phyloP scores from a whole-genome alignment of 2,329 filamentous ascomycete genomes.

The Knufia fluminis region DNA sequence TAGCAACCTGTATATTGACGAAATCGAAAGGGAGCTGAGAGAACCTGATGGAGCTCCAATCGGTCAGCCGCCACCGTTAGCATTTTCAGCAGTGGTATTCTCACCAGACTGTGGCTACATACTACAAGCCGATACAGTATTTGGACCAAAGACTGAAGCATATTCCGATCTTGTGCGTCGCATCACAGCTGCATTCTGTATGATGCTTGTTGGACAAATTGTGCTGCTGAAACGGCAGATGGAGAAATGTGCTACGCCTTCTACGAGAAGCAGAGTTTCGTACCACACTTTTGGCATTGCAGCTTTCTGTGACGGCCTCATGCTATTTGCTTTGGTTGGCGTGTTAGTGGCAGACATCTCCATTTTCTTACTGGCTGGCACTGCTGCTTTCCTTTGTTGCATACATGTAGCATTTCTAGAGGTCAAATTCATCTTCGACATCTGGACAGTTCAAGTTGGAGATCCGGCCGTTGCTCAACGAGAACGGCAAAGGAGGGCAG shows the following conservation, averaged over 20 bases:
- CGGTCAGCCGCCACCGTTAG: slow-evolving; percentile 42
- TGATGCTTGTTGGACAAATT: slow-evolving; percentile 46
- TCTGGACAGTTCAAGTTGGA: slow-evolving; percentile 53
- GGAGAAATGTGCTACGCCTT: slow-evolving; percentile 56
- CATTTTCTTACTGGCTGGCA: slow-evolving; percentile 47
- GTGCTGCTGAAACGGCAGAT: slow-evolving; percentile 52
- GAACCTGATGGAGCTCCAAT: slow-evolving; percentile 50
- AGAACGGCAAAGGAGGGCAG: slow-evolving; percentile 24
- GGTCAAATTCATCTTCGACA: slow-evolving; percentile 57
- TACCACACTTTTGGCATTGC: slow-evolving; percentile 56
- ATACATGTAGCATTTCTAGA: slow-evolving; percentile 54
- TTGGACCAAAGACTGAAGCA: slow-evolving; percentile 49
- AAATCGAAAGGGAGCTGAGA: slow-evolving; percentile 51
- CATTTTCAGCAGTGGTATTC: slow-evolving; percentile 53
- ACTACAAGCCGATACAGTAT: slow-evolving; percentile 45
- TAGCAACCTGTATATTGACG: slow-evolving; percentile 26
- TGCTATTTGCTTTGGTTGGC: slow-evolving; percentile 45
- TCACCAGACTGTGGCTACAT: slow-evolving; percentile 60
- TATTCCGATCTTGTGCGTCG: slow-evolving; percentile 33
- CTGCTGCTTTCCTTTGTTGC: slow-evolving; percentile 50
- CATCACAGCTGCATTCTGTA: slow-evolving; percentile 43
- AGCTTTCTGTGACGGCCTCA: slow-evolving; percentile 52
- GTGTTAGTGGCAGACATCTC: slow-evolving; percentile 47
- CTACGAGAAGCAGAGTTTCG: slow-evolving; percentile 54
- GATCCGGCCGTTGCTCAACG: slow-evolving; percentile 39